Base-by-base conservation (phyloP, 495 filamentous ascomycete species). In the Schizothecium vesticola region DNA sequence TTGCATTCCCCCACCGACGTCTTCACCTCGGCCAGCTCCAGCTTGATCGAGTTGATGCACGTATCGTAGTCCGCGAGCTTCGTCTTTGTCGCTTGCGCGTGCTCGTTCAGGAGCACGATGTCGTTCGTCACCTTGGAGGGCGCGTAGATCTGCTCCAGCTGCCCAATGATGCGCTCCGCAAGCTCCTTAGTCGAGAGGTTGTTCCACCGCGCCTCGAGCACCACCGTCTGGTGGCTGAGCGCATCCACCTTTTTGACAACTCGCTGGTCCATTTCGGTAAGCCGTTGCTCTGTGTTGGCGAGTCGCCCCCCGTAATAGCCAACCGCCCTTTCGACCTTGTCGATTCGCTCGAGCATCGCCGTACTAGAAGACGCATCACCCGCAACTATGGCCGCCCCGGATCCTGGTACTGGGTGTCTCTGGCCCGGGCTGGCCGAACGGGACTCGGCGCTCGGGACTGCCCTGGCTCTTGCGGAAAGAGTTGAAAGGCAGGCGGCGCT, bases 161-260 rank as follows among this genome's bases (percentile, higher is more conserved):
- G 67, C 0, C 71, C 73, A 0, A 77, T 69, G 6, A 79, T 71
- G 16, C 61, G 36, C 43, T 78, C 70, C 0, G 70, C 72, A 2
- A 80, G 59, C 1, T 66, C 51, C 25, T 70, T 71, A 19, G 76
- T 77, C 21, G 73, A 61, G 13, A 80, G 33, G 33, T 78, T 80
- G 63, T 72, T 74, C 25, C 59, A 78, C 8, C 68, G 71, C 11
- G 68, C 57, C 57, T 76, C 66, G 16, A 79, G 59, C 1, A 67
- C 64, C 11, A 12, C 16, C 9, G 72, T 4, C 16, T 67, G 59
- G 22, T 64, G 64, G 2, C 29, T 64, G 10, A 70, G n/a, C 8
- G 24, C 19, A 4, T 59, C 58, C 24, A 28, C 13, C 58, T 19
- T 19, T 6, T 59, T 59, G 58, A 12, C 6, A 6, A 51, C 6